These are phyloP conservation scores for Tilletia horrida DNA, from an alignment of 1,284 basidiomycete species.

Conservation along the genomic window DNA sequence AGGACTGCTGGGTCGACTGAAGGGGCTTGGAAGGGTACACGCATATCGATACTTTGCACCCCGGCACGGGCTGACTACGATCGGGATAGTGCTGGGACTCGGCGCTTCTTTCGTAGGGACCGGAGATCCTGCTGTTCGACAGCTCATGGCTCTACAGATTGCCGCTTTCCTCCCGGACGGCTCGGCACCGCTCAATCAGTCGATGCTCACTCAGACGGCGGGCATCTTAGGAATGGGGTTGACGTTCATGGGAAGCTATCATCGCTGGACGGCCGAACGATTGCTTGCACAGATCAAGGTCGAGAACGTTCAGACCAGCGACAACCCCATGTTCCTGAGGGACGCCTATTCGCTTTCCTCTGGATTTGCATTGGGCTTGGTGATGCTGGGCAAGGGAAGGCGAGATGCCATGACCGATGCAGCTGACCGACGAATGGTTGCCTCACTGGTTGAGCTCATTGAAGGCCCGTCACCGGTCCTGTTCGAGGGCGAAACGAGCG, in stretches of 20 bases:
- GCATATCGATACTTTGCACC: conserved; percentile 84
- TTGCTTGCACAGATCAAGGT: conserved; percentile 79
- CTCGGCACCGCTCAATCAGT: conserved; percentile 81
- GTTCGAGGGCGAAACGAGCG: conserved; percentile 11
- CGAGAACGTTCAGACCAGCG: conserved; percentile 71
- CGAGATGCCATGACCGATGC: conserved; percentile 38
- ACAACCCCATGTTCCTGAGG: conserved; percentile 59
- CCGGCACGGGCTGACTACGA: conserved; percentile 90
- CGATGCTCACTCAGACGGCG: conserved; percentile 82
- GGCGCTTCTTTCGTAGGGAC: conserved; percentile 87
- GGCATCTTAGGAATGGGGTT: conserved; percentile 85
- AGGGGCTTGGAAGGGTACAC: conserved; percentile 77
- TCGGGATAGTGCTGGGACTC: conserved; percentile 85
- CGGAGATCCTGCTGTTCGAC: conserved; percentile 79
- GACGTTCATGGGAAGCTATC: conserved; percentile 80
- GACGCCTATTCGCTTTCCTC: conserved; percentile 89
- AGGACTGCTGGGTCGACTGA: conserved; percentile 84
- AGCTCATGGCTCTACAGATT: conserved; percentile 85
- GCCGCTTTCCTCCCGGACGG: conserved; percentile 84
- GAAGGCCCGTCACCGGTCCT: conserved; percentile 17
- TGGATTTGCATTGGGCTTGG: conserved; percentile 86
- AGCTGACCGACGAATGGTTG: conserved; percentile 38
- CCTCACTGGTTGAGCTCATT: conserved; percentile 35
- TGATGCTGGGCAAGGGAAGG: conserved; percentile 75
- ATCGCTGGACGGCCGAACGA: conserved; percentile 86